Evolutionary conservation across 208 protist species (phyloP), one percentile per base, ranked within the genome.

Genomic region (Herpetomonas samuelpessoai): DNA sequence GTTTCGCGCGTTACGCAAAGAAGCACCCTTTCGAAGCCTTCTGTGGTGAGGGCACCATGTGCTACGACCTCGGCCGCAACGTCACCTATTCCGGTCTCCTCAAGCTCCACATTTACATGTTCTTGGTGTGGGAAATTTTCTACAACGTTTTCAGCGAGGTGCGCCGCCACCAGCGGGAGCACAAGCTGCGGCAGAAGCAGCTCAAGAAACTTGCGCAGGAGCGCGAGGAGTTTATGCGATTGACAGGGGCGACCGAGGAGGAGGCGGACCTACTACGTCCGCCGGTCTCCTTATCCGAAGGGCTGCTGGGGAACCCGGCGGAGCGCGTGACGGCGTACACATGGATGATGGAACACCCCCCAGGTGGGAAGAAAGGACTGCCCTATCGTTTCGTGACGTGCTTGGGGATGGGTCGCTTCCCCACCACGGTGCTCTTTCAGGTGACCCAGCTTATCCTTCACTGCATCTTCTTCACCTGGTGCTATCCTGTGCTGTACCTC

Each of bases 301-400:
- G 70, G 16, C 52, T 56, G 19, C 56, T 39, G 1, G 71, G 65
- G 22, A 67, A 78, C 61, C 77, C 75, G 7, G 56, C 71, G 1
- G 59, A 81, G 21, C 74, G 76, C 31, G 75, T 81, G 59, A 86
- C 76, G 25, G 77, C 83, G 19, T 86, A 86, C 65, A 78, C 70
- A 35, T 90, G 79, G 79, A 84, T 90, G 79, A 79, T 90, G 70
- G 68, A 76, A 55, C 61, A 81, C 53, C 83, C 83, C 16, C 83
- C 79, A 0, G 66, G 72, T 18, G 83, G 79, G 3, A 71, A 74
- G 44, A 68, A 79, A 3, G 74, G 79, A n/a, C 18, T 76, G 10
- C 77, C 76, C 18, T 80, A 80, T 44, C 65, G 74, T 21, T 79
- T 91, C 44, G 70, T 79, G 24, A 62, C 68, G 2, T 68, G 78